Conservation (phyloP, 1,284 basidiomycete genomes). For the Apiotrichum gracile region DNA sequence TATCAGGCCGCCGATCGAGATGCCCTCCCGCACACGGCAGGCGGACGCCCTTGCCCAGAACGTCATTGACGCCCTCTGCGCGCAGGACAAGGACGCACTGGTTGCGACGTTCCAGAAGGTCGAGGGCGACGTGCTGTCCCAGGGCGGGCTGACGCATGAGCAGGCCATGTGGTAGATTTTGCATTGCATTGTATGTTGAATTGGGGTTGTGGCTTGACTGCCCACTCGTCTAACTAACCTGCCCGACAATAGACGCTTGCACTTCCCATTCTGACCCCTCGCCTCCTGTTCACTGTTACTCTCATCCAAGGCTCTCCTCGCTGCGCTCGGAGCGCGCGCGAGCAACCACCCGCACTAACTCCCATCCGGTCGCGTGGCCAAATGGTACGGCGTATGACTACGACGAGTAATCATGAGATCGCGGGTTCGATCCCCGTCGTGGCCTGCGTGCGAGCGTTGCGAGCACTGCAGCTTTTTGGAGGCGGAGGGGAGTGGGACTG, state of each 20-base stretch:
- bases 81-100: constrained; percentile 44
- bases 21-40: constrained; percentile 11
- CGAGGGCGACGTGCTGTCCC: constrained; percentile 72
- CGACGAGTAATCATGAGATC: background rate
- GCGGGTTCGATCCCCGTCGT: background rate
- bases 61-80: constrained; percentile 50
- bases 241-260: too few species aligned
- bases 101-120: constrained; percentile 80
- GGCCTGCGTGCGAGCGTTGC: too few species aligned
- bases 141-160: constrained; percentile 48
- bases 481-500: too few species aligned
- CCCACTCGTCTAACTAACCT: too few species aligned
- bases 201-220: background rate
- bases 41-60: constrained; percentile 51
- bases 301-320: too few species aligned
- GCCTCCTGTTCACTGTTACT: too few species aligned
- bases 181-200: too few species aligned
- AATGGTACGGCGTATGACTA: background rate
- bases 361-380: background rate
- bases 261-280: too few species aligned
- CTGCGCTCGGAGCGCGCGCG: too few species aligned
- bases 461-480: too few species aligned
- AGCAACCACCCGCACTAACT: too few species aligned
- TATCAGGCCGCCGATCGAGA: too few species aligned
- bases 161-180: constrained; percentile 82